Percentiles rank a stretch among this genome's conserved stretches.
Conservation (phyloP, 106 monocot species). For the Acorus gramineus region DNA sequence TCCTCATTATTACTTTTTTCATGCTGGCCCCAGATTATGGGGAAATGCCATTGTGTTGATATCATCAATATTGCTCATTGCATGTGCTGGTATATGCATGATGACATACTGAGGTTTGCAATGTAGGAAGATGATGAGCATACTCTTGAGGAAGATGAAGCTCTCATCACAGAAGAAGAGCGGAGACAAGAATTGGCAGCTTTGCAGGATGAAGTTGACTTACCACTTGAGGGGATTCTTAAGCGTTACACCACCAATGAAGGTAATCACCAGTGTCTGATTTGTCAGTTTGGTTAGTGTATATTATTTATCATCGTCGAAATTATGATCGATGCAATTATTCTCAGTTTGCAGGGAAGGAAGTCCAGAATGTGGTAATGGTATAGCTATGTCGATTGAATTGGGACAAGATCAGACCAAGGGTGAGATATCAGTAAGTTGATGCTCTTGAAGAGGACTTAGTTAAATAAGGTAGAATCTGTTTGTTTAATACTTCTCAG, state of each 20-base stretch:
- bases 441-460: conserved; percentile 7
- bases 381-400: conserved; percentile 17
- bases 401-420: conserved; percentile 31
- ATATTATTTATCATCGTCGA: conserved; percentile 3
- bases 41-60: background rate
- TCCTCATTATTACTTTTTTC: too few species aligned
- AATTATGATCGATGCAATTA: conserved; percentile 33
- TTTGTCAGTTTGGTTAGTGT: conserved; percentile 1
- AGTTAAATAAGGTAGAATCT: conserved; percentile 8
- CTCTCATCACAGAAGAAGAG: conserved; percentile 70
- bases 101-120: too few species aligned
- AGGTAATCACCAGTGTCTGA: conserved; percentile 30
- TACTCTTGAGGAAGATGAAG: conserved; percentile 88
- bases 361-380: conserved; percentile 33
- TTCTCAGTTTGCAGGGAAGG: conserved; percentile 80
- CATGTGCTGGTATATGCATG: conserved; percentile 3
- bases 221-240: conserved; percentile 79
- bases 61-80: background rate
- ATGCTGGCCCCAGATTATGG: too few species aligned
- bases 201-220: conserved; percentile 77
- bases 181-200: conserved; percentile 66
- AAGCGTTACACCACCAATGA: conserved; percentile 29
- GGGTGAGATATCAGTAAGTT: conserved; percentile 56
- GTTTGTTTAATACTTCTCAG: conserved; percentile 26
- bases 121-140: conserved; percentile 84